phyloP scores from a whole-genome alignment of 768 basidiomycete genomes.

The Gymnopilus dilepis region DNA sequence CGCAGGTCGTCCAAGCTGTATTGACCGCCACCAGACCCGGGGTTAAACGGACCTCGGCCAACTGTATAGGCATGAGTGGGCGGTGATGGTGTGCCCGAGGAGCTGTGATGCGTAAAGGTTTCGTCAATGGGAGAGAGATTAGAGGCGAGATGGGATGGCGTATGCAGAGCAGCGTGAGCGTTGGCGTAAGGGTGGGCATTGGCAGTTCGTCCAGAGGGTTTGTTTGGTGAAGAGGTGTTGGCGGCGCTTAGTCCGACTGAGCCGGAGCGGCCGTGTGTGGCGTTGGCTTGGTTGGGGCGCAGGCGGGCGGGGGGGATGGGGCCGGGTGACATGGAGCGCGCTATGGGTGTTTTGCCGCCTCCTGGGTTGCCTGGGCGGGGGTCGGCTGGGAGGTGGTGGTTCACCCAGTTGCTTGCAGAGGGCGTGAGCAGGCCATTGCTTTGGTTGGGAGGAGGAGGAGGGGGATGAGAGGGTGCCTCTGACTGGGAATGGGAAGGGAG shows the following conservation, averaged over 20 bases:
- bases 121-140: conserved; percentile 80
- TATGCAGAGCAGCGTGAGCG: conserved; percentile 47
- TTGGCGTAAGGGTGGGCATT: conserved; percentile 68
- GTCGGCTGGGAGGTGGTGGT: conserved; percentile 63
- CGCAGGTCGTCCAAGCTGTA: conserved; percentile 59
- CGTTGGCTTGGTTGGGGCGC: conserved; percentile 28
- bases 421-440: conserved; percentile 49
- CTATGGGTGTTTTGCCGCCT: conserved; percentile 39
- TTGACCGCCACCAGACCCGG: conserved; percentile 37
- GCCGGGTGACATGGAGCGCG: conserved; percentile 51
- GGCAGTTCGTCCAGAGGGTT: conserved; percentile 50
- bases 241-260: conserved; percentile 54
- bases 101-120: conserved; percentile 48
- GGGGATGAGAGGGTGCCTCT: conserved; percentile 49
- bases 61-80: conserved; percentile 56
- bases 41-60: conserved; percentile 64
- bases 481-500: conserved; percentile 53
- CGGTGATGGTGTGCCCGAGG: conserved; percentile 52
- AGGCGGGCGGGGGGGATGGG: conserved; percentile 45
- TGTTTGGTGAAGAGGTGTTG: conserved; percentile 45
- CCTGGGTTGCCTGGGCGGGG: conserved; percentile 60
- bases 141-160: conserved; percentile 57
- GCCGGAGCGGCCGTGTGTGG: conserved; percentile 53
- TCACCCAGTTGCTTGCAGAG: conserved; percentile 46
- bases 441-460: conserved; percentile 47